Percentiles rank a stretch among this genome's conserved stretches.
Conservation (phyloP, 2,329 filamentous ascomycete genomes). For the Colletotrichum zoysiae region DNA sequence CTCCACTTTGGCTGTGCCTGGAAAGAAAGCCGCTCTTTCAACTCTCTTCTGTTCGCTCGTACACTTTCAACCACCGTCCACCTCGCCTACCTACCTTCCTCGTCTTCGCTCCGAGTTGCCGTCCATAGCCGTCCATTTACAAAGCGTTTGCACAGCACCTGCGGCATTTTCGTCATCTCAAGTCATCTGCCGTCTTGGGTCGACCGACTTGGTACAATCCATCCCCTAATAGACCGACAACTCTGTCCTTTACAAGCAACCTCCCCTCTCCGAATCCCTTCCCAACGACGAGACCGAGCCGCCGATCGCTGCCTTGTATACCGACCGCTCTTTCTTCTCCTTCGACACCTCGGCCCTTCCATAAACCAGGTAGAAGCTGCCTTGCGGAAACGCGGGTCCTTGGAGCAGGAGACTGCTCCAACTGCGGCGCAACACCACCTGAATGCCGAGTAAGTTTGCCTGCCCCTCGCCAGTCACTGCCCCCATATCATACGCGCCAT, state of each 20-base stretch:
- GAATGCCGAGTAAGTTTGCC: constrained; percentile 43
- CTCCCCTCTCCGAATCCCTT: not conserved
- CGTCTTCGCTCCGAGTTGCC: not conserved
- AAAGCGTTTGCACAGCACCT: constrained; percentile 22
- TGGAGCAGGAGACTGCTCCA: constrained; percentile 43
- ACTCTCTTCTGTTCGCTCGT: constrained; percentile 33
- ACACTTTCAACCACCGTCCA: constrained; percentile 35
- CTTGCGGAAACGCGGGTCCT: constrained; percentile 41
- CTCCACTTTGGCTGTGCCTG: constrained; percentile 38
- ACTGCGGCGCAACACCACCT: constrained; percentile 42
- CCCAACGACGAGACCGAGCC: constrained; percentile 20
- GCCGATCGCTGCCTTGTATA: not conserved
- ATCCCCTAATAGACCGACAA: constrained; percentile 32
- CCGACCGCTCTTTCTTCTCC: constrained; percentile 4
- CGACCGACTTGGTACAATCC: constrained; percentile 12
- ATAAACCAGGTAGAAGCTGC: constrained; percentile 33
- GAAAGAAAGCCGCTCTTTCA: constrained; percentile 39
- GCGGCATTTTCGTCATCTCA: constrained; percentile 26
- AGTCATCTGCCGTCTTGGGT: constrained; percentile 32
- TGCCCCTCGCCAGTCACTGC: not conserved
- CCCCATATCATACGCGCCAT: constrained; percentile 3
- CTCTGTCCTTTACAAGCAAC: constrained; percentile 10
- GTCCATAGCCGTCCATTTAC: constrained; percentile 22
- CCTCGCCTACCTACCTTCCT: constrained; percentile 6
- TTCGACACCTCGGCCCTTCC: constrained; percentile 5